Percentiles rank a stretch among this genome's conserved stretches.
Conservation (phyloP, 106 monocot genomes). For the Gastrodia elata region DNA sequence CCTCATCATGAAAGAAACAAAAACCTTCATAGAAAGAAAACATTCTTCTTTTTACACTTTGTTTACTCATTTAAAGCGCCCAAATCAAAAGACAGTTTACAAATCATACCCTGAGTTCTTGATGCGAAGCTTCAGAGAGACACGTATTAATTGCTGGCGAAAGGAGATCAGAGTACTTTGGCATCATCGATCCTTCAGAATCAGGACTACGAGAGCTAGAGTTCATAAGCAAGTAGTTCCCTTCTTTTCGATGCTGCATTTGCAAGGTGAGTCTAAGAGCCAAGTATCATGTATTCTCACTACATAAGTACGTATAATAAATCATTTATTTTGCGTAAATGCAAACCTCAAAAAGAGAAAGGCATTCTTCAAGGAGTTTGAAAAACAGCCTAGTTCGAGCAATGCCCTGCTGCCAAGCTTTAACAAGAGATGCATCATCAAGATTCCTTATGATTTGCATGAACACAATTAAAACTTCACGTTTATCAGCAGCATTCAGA, state of each 20-base stretch:
- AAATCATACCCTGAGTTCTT: conserved; percentile 80
- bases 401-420: conserved; percentile 96
- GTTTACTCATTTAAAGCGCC: too few species aligned
- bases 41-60: too few species aligned
- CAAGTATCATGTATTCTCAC: background rate
- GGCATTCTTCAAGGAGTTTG: conserved; percentile 96
- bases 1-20: background rate
- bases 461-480: conserved; percentile 82
- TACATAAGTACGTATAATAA: background rate
- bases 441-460: conserved; percentile 90
- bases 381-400: conserved; percentile 95
- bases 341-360: conserved; percentile 89
- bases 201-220: conserved; percentile 87
- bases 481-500: conserved; percentile 82
- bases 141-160: conserved; percentile 85
- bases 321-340: background rate
- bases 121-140: conserved; percentile 84
- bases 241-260: conserved; percentile 67
- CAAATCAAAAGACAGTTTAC: background rate
- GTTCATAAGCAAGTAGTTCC: conserved; percentile 72
- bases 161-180: conserved; percentile 91
- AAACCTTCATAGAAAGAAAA: background rate
- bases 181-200: conserved; percentile 64
- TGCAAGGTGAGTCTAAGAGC: background rate
- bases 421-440: conserved; percentile 86